Evolutionary conservation across 2,329 filamentous ascomycete species (phyloP), one percentile per base, ranked within the genome.

Genomic region (Triangularia setosa): DNA sequence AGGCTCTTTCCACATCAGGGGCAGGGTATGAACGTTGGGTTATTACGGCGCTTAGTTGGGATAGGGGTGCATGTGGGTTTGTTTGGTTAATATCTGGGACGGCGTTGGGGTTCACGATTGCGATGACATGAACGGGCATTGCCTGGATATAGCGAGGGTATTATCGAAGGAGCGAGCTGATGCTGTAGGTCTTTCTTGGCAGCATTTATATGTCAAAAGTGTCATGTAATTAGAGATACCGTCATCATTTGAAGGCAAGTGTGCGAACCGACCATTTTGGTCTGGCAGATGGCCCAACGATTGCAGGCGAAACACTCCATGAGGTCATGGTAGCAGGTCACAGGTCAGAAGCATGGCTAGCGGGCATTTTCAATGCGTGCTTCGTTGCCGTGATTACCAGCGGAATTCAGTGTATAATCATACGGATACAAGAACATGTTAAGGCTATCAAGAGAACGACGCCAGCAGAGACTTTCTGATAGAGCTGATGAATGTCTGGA

Each of bases 1-100:
- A 27, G 93, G 93, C 0, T 84, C 85, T 40, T 84, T 94, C 72
- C 78, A 88, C 58, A 85, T 97, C 16, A 87, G 80, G 11, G 93
- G 93, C 18, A 64, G 71, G 61, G 57, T 56, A 11, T 65, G 56
- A 71, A 3, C 7, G 25, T 27, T 27, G 52, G 23, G 7, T 27
- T 16, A 8, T 35, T 56, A 54, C 14, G 30, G 52, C 59, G 7
- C 25, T 28, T 30, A 27, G 30, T 59, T n/a, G 23, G 25, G 48
- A 53, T 28, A 52, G 55, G 35, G 18, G 11, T 53, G 40, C 44
- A 16, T 56, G 23, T 40, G 44, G 59, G 33, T 27, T 48, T 63
- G 24, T 48, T 56, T 30, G 48, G 12, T 48, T 11, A 18, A 16
- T 21, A 48, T 48, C 2, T 48, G 40, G 40, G 18, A 8, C 7